Conservation (phyloP, 176 grass and related monocot genomes). For the Typha latifolia region DNA sequence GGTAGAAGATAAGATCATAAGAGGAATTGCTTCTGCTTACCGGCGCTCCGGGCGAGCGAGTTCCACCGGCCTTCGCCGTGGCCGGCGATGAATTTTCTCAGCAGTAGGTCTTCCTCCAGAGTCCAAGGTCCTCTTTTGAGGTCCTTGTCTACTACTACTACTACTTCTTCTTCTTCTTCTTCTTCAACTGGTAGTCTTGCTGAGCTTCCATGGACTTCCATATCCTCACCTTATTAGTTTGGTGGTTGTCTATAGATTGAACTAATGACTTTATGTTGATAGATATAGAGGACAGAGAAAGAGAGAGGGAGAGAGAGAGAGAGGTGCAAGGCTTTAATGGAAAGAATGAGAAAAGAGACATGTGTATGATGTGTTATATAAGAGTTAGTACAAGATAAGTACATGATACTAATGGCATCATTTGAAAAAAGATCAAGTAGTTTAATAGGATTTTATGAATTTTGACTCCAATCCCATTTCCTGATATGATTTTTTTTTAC, state of each 20-base stretch:
- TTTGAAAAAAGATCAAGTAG: too few relatives aligned
- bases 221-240: too few relatives aligned
- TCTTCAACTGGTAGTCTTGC: background rate
- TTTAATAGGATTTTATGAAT: too few relatives aligned
- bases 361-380: too few relatives aligned
- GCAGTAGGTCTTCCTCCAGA: slow-evolving; percentile 41
- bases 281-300: background rate
- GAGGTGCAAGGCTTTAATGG: background rate
- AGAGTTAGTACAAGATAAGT: too few relatives aligned
- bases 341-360: background rate
- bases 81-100: slow-evolving; percentile 42
- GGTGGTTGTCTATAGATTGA: background rate
- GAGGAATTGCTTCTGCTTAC: background rate
- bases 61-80: slow-evolving; percentile 55
- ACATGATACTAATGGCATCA: too few relatives aligned
- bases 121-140: slow-evolving; percentile 49
- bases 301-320: background rate
- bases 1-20: background rate
- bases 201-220: background rate
- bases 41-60: slow-evolving; percentile 33
- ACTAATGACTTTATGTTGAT: background rate
- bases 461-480: too few relatives aligned
- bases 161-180: background rate
- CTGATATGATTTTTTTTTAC: too few relatives aligned
- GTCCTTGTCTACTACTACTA: background rate